These are phyloP conservation scores for Fraxinus angustifolia DNA, from an alignment of 305 asterid genomes.

Conservation along the genomic window DNA sequence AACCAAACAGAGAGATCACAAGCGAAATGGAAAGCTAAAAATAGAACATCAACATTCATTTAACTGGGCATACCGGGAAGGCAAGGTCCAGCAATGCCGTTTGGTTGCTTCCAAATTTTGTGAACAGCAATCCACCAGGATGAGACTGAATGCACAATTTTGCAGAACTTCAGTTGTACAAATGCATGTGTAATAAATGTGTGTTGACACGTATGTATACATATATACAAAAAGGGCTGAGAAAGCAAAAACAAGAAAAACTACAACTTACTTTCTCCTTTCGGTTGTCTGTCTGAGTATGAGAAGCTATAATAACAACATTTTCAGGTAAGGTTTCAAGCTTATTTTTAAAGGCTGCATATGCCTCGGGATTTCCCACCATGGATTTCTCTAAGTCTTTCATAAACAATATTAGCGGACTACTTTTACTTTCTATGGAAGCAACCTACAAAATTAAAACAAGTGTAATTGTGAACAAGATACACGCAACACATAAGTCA, in stretches of 20 bases:
- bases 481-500: background rate
- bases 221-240: background rate
- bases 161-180: background rate
- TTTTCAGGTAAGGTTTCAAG: slow-evolving; percentile 43
- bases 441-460: slow-evolving; percentile 30
- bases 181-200: background rate
- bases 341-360: slow-evolving; percentile 31
- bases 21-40: background rate
- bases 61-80: slow-evolving; percentile 35
- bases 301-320: slow-evolving; percentile 45
- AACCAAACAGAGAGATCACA: background rate
- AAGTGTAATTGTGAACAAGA: background rate
- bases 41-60: background rate
- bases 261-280: slow-evolving; percentile 39
- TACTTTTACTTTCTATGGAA: slow-evolving; percentile 34
- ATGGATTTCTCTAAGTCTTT: slow-evolving; percentile 49
- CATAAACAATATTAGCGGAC: slow-evolving; percentile 40
- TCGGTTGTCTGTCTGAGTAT: slow-evolving; percentile 35
- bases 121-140: slow-evolving; percentile 40
- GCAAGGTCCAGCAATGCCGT: slow-evolving; percentile 49
- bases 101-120: slow-evolving; percentile 44
- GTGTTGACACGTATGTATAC: too few species aligned
- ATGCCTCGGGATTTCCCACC: slow-evolving; percentile 39
- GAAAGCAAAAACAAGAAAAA: background rate
- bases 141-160: slow-evolving; percentile 31